These are phyloP conservation scores for Boletus rufocinnamomeus DNA, from an alignment of 768 basidiomycete species.

Conservation along the genomic window DNA sequence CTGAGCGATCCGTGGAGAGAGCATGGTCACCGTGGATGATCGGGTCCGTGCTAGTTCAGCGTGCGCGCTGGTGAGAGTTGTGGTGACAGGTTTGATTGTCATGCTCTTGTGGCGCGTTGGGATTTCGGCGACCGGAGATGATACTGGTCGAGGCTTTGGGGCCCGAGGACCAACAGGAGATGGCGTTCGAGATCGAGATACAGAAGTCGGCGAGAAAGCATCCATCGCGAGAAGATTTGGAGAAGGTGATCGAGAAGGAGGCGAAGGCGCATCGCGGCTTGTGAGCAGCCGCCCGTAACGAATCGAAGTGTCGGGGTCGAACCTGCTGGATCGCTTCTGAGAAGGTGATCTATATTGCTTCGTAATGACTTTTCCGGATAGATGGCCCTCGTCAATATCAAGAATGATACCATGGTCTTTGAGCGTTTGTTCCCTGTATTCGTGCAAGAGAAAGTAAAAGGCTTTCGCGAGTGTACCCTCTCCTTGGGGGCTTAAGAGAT, in stretches of 20 bases:
- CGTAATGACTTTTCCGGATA: constrained; percentile 35
- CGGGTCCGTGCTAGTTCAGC: constrained; percentile 28
- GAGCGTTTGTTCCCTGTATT: constrained; percentile 68
- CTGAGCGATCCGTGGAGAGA: constrained; percentile 25
- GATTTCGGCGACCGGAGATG: constrained; percentile 31
- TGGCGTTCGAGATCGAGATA: constrained; percentile 44
- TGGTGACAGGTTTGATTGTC: constrained; percentile 26
- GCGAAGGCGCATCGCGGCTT: constrained; percentile 29
- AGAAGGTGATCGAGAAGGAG: constrained; percentile 34
- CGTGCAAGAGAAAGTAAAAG: constrained; percentile 81
- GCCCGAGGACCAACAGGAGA: constrained; percentile 56
- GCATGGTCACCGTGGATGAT: constrained; percentile 33
- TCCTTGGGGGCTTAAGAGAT: constrained; percentile 69
- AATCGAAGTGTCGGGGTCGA: constrained; percentile 13
- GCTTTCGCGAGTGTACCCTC: constrained; percentile 79
- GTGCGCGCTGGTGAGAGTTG: constrained; percentile 18
- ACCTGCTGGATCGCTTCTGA: constrained; percentile 30
- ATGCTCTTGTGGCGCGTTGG: constrained; percentile 36
- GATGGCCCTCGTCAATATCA: constrained; percentile 30
- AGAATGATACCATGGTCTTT: constrained; percentile 54
- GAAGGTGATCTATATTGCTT: constrained; percentile 47
- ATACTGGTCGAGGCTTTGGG: constrained; percentile 32
- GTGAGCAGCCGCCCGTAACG: constrained; percentile 25
- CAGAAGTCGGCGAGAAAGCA: constrained; percentile 19
- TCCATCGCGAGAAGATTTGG: constrained; percentile 18